A percentile compares a stretch with the other conserved stretches of the same genome.
Conservation (phyloP, 441 rosid species). For the Melastoma candidum region DNA sequence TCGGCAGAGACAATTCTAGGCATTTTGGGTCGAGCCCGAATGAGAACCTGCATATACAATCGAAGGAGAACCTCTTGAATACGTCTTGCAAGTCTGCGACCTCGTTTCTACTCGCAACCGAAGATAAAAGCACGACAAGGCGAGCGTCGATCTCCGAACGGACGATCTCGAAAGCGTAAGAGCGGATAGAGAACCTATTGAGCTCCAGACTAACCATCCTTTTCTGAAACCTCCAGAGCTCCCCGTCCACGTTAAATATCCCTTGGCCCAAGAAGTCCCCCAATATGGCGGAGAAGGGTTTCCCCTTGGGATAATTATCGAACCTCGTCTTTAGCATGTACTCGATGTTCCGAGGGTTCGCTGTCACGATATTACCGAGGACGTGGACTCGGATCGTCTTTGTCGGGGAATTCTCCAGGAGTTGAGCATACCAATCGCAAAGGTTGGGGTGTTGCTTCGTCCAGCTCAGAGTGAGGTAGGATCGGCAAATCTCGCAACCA, state of each 20-base stretch:
- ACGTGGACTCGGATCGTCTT: no score
- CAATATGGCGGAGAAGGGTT: constrained; percentile 26
- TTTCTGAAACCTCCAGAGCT: constrained; percentile 1
- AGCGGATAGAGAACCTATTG: background rate
- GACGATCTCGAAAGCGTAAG: constrained; percentile 6
- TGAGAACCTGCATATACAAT: constrained; percentile 38
- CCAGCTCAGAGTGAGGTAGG: no score
- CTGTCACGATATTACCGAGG: constrained; percentile 23
- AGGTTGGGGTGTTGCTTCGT: no score
- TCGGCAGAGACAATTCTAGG: constrained; percentile 28
- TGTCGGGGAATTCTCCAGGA: no score
- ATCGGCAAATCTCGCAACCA: no score
- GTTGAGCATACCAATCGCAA: no score
- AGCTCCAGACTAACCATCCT: constrained; percentile 3
- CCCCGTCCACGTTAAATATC: constrained; percentile 41
- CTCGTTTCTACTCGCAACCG: background rate
- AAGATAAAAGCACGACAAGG: constrained; percentile 1
- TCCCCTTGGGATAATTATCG: constrained; percentile 42
- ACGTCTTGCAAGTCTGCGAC: constrained; percentile 5
- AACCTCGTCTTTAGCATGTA: constrained; percentile 41
- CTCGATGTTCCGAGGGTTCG: constrained; percentile 31
- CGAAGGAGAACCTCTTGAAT: constrained; percentile 39
- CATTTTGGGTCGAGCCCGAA: constrained; percentile 26
- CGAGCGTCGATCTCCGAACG: constrained; percentile 7
- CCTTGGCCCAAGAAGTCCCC: constrained; percentile 43